Evolutionary conservation across 768 basidiomycete species (phyloP).

Genomic region (Suillus bovinus): DNA sequence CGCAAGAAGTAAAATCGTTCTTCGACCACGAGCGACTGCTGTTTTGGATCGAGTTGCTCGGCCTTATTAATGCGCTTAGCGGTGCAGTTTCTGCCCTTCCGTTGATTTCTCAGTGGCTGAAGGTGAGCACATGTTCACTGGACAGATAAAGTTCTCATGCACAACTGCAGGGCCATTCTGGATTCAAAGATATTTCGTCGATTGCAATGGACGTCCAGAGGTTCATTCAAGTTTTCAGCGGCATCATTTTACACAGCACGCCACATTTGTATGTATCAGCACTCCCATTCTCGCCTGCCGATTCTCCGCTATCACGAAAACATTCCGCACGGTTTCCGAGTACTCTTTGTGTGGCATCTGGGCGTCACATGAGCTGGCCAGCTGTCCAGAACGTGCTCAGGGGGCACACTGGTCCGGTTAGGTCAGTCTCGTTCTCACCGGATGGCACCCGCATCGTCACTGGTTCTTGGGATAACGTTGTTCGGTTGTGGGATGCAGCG

Average conservation of each 20-base stretch:
- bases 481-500: not conserved
- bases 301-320: slow-evolving; percentile 21
- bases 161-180: not conserved
- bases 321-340: not conserved
- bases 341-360: slow-evolving; percentile 3
- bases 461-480: not conserved
- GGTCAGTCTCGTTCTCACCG: not conserved
- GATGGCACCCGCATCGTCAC: not conserved
- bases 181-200: not conserved
- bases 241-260: slow-evolving; percentile 15
- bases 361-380: slow-evolving; percentile 17
- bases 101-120: not conserved
- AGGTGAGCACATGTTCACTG: not conserved
- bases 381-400: slow-evolving; percentile 15
- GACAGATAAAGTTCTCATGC: not conserved
- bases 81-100: no score
- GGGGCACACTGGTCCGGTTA: no score
- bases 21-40: no score
- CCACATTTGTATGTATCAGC: no score
- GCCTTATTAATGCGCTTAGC: no score
- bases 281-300: no score
- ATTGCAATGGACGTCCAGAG: slow-evolving; percentile 9
- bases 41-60: no score
- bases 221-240: slow-evolving; percentile 17
- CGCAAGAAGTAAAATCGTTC: no score